These are phyloP conservation scores for Coccomyxa sp. DNA, from an alignment of 139 green algal genomes.

Conservation along the genomic window DNA sequence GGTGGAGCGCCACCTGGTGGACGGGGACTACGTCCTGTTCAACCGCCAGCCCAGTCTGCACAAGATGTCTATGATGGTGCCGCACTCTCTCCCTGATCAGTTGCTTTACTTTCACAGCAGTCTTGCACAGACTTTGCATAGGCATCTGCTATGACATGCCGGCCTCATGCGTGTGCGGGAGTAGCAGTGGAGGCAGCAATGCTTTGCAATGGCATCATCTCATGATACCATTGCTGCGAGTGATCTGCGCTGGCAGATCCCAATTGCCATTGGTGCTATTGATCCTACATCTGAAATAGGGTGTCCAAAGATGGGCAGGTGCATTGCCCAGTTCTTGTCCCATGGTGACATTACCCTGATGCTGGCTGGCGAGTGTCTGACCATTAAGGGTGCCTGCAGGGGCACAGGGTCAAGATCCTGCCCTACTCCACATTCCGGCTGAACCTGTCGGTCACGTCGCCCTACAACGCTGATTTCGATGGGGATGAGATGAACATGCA, in stretches of 20 bases:
- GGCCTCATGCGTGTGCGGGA: too few species aligned
- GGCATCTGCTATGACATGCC: background rate
- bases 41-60: slow-evolving; percentile 99
- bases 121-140: background rate
- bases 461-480: slow-evolving; percentile 99
- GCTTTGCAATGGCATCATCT: too few species aligned
- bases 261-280: too few species aligned
- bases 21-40: slow-evolving; percentile 98
- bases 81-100: background rate
- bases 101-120: background rate
- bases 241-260: too few species aligned
- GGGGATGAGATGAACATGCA: slow-evolving; percentile 99
- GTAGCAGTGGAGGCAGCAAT: too few species aligned
- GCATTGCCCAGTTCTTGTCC: background rate
- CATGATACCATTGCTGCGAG: too few species aligned
- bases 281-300: too few species aligned
- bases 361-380: background rate
- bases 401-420: slow-evolving; percentile 88
- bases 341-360: background rate
- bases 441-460: slow-evolving; percentile 94
- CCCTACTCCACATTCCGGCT: slow-evolving; percentile 89
- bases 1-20: slow-evolving; percentile 93
- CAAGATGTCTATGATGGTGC: slow-evolving; percentile 99
- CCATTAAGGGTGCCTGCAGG: slow-evolving; percentile 38
- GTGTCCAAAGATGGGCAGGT: background rate